Evolutionary conservation across 306 rosid genomes (phyloP).

Genomic region (Citrullus amarus): DNA sequence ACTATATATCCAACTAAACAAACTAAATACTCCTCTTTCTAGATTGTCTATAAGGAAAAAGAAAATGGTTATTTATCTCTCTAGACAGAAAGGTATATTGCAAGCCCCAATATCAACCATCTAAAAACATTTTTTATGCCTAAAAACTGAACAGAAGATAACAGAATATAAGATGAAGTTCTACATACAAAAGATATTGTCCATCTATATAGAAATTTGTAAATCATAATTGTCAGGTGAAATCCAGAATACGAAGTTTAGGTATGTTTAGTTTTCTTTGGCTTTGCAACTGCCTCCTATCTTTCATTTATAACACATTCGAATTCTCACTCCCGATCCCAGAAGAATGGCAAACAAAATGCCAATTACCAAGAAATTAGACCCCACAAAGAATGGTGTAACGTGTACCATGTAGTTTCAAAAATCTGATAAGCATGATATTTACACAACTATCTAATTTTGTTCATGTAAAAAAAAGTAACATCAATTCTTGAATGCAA

Average conservation of each 20-base stretch:
- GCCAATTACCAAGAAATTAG: neutral
- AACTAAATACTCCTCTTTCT: neutral
- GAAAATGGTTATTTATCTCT: neutral
- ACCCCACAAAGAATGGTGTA: neutral
- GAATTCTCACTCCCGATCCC: neutral
- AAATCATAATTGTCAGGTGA: neutral
- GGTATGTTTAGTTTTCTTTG: neutral
- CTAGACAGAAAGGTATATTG: neutral
- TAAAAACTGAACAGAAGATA: neutral
- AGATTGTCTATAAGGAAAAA: neutral
- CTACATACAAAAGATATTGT: neutral
- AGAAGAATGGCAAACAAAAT: neutral
- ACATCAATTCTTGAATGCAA: neutral
- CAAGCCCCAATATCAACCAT: neutral
- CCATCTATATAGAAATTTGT: neutral
- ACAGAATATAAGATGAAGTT: neutral
- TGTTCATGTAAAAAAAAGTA: neutral
- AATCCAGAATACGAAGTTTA: neutral
- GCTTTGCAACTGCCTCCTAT: neutral
- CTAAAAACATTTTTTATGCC: neutral
- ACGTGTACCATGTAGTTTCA: neutral
- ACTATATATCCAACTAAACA: neutral
- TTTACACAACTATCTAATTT: neutral
- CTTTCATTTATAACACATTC: neutral
- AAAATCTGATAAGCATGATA: neutral